Evolutionary conservation across 768 basidiomycete genomes (phyloP).

Genomic region (Leucogyrophana mollusca): DNA sequence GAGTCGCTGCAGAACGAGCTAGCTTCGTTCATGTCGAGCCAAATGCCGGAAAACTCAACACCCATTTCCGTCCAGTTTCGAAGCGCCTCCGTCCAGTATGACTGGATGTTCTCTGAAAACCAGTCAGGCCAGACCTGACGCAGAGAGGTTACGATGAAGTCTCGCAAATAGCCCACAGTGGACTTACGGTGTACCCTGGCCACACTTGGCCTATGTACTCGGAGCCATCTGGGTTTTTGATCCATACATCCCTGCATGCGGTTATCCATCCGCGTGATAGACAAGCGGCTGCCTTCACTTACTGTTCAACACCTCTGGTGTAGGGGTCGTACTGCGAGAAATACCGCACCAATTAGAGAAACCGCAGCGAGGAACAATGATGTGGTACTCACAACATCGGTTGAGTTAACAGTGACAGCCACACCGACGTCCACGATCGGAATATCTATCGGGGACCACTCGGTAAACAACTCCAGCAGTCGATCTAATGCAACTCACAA

Average conservation of each 20-base stretch:
- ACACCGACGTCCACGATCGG: conserved; percentile 71
- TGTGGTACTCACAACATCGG: conserved; percentile 53
- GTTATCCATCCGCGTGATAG: background rate
- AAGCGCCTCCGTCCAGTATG: conserved; percentile 63
- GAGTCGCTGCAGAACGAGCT: conserved; percentile 65
- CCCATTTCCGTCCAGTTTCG: conserved; percentile 51
- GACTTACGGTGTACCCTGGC: conserved; percentile 68
- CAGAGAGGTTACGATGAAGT: background rate
- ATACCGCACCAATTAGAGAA: background rate
- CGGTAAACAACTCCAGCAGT: background rate
- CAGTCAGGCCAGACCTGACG: conserved; percentile 60
- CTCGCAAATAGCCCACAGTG: background rate
- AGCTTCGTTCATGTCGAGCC: conserved; percentile 71
- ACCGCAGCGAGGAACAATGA: background rate
- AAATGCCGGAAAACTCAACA: conserved; percentile 63
- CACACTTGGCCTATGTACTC: conserved; percentile 76
- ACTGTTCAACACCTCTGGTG: conserved; percentile 58
- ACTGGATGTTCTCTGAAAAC: conserved; percentile 50
- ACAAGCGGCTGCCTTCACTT: conserved; percentile 14
- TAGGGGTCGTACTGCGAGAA: conserved; percentile 62
- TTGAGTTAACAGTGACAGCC: conserved; percentile 52
- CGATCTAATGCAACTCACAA: conserved; percentile 14
- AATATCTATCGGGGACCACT: conserved; percentile 42
- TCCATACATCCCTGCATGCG: conserved; percentile 54
- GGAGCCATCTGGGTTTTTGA: conserved; percentile 73